Conservation (phyloP, 1,139 yeast genomes). For the Hansenula sp. region DNA sequence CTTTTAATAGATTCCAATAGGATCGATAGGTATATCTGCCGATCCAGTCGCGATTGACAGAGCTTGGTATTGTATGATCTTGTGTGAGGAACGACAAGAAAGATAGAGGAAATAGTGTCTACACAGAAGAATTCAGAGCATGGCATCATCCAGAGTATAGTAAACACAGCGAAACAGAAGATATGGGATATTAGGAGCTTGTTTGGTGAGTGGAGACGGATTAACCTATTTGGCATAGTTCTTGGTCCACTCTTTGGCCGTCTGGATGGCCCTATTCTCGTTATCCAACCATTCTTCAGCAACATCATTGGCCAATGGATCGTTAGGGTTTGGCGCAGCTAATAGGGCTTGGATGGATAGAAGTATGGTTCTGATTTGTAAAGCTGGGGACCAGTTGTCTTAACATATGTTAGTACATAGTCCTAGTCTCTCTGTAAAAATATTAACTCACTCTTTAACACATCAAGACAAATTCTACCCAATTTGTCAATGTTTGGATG, state of each 20-base stretch:
- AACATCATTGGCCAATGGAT: slow-evolving; percentile 96
- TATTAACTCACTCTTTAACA: slow-evolving; percentile 59
- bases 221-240: slow-evolving; percentile 44
- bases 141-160: too few species aligned
- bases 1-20: too few species aligned
- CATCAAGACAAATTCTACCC: slow-evolving; percentile 94
- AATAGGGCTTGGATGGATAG: slow-evolving; percentile 89
- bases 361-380: slow-evolving; percentile 91
- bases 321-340: slow-evolving; percentile 98
- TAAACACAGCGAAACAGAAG: background rate
- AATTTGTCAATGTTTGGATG: slow-evolving; percentile 95
- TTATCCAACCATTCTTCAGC: slow-evolving; percentile 95
- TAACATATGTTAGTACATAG: too few species aligned
- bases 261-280: slow-evolving; percentile 72
- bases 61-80: too few species aligned
- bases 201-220: too few species aligned
- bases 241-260: slow-evolving; percentile 86
- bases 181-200: background rate
- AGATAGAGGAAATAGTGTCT: too few species aligned
- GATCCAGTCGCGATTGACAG: too few species aligned
- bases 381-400: slow-evolving; percentile 94
- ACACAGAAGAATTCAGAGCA: too few species aligned
- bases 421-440: background rate
- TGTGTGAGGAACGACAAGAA: too few species aligned
- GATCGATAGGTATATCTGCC: too few species aligned